Evolutionary conservation across 148 eudicot species (phyloP), one percentile per base, ranked within the genome.

Genomic region (Vaccinium macrocarpon): DNA sequence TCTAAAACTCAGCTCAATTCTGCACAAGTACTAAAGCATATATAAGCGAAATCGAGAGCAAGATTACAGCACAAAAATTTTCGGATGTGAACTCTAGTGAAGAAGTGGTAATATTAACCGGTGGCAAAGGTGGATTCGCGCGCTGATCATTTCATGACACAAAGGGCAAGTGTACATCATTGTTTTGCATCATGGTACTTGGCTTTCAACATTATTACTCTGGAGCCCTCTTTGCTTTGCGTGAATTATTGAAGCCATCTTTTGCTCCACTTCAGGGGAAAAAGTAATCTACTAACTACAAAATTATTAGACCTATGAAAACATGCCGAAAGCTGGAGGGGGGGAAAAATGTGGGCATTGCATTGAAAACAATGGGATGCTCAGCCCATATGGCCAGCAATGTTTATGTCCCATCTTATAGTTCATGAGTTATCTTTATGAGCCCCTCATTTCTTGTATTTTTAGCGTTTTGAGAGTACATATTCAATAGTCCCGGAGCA

Each of bases 311-410:
- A 25, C 42, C 11, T 62, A 42, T 46, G 10, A 68, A 81, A 62
- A 81, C 83, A 81, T 66, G n/a, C 59, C 57, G 42, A 66, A 66
- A 80, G 19, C 82, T n/a, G 21, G 82, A 15, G 32, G 74, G 1
- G 1, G 3, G 8, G 15, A 23, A 62, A n/a, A 12, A 29, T 62
- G 82, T 42, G 53, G 55, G 5, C 25, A 29, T 46, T 55, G 81
- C 62, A 25, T 14, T 51, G 81, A 23, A 18, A 68, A 25, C 38
- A 68, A 27, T 10, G 38, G 38, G 16, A 66, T 27, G 23, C 23
- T 2, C 80, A 49, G 19, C 80, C 80, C 81, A 53, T 29, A 78
- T 29, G 48, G 38, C 14, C 52, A 15, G 27, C 38, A 79, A 57
- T 79, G 82, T 35, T 35, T 57, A 19, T 57, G 68, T 19, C 68